Base-by-base conservation (phyloP, 306 rosid species). In the Gastrolobium villosum region DNA sequence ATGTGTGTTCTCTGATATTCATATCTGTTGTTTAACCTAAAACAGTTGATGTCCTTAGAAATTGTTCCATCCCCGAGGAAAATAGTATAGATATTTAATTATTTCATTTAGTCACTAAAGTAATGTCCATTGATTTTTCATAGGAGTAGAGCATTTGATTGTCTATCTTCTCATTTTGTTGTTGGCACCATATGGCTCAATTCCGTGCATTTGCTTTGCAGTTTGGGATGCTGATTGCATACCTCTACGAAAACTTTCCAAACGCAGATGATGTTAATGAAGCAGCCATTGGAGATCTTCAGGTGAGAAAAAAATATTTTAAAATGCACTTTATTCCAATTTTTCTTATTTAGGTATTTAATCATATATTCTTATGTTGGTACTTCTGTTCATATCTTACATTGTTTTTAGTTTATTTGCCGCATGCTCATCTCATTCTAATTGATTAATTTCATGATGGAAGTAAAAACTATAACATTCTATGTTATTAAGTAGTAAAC, bases 141-240 rank as follows among this genome's bases (percentile, higher is more conserved):
- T 31, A 20, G 57, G 32, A 32, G 14, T 61, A 41, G 26, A 20
- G 26, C 26, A 20, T 20, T 20, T 20, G 26, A 20, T 20, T 20
- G 1, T 20, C 26, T 20, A 0, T 20, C 26, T 53, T 79, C 46
- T 52, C 71, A 64, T 26, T 57, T 77, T 78, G 65, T 28, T 65
- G 57, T 35, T 34, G 34, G 52, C 56, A 44, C 32, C 75, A 78
- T 75, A 13, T 64, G 34, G 72, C 82, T 81, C 20, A 81, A 60
- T 3, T 78, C 10, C 53, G 48, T 34, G 44, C 66, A 45, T 76
- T 69, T 66, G 56, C 68, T 72, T 86, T 90, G 87, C 93, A 94
- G 97, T 94, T 92, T 45, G 99, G 97, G 10, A 94, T 94, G 99
- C 83, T 94, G 86, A 90, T 94, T 36, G 95, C 92, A 79, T 90